Conservation (phyloP, 352 stramenopile species). For the Pythium aristosporum region DNA sequence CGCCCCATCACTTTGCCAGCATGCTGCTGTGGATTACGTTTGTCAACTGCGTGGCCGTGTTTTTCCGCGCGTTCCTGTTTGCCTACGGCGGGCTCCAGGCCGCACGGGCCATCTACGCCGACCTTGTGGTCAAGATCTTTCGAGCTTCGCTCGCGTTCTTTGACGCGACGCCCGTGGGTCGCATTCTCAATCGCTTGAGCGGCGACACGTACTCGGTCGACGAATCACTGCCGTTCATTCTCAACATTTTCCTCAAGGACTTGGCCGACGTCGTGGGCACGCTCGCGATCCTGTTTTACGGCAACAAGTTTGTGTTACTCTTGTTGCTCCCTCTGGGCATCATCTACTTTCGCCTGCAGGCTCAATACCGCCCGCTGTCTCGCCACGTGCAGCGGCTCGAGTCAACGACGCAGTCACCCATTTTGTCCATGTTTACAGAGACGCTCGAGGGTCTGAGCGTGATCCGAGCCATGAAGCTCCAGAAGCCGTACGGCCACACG, state of each 20-base stretch:
- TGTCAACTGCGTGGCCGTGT: slow-evolving; percentile 64
- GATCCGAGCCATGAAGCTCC: slow-evolving; percentile 53
- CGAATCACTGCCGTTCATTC: slow-evolving; percentile 85
- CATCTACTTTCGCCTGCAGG: slow-evolving; percentile 69
- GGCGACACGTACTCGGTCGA: slow-evolving; percentile 84
- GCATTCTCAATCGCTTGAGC: too few relatives aligned
- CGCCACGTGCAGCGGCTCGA: slow-evolving; percentile 73
- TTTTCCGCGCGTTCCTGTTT: slow-evolving; percentile 85
- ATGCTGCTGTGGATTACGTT: slow-evolving; percentile 64
- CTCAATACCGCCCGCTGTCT: slow-evolving; percentile 65
- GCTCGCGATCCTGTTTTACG: slow-evolving; percentile 77
- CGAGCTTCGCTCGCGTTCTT: slow-evolving; percentile 64
- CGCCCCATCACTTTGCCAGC: slow-evolving; percentile 47
- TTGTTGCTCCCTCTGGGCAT: slow-evolving; percentile 70
- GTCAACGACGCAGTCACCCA: slow-evolving; percentile 68
- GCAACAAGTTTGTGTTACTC: slow-evolving; percentile 70
- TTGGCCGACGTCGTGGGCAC: slow-evolving; percentile 64
- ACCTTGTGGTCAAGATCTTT: slow-evolving; percentile 58
- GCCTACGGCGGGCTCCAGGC: slow-evolving; percentile 75
- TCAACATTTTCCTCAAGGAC: slow-evolving; percentile 89
- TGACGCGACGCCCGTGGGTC: too few relatives aligned
- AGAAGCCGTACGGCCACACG: slow-evolving; percentile 36
- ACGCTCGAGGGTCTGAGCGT: slow-evolving; percentile 70
- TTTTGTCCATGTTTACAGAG: slow-evolving; percentile 71
- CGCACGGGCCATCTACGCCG: slow-evolving; percentile 56